Base-by-base conservation (phyloP, 352 stramenopile species). In the Globisporangium lucens region DNA sequence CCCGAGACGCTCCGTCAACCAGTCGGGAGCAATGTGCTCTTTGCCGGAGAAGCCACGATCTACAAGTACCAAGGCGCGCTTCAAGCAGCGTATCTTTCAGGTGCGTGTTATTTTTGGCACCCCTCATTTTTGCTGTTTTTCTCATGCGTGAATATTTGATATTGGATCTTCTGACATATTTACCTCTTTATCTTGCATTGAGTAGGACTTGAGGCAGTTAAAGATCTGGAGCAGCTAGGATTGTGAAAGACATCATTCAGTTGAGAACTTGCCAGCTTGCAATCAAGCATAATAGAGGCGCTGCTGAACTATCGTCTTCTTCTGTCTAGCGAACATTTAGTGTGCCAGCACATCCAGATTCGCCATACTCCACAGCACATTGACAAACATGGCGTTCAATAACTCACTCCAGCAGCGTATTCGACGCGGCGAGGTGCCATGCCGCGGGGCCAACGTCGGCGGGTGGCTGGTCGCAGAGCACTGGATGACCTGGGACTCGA, bases 381-480 rank as follows among this genome's bases (percentile, higher is more conserved):
- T 8, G 51, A n/a, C 13, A 49, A 22, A 4, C 36, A 78, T 78
- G 69, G 66, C 63, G 30, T 56, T 10, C 17, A 12, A 20, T 55
- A 20, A 66, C 47, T 69, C 61, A 36, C 52, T 72, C 6, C 74
- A 78, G 29, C 51, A 67, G 27, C 67, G 63, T 10, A 72, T 87
- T 52, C 76, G 76, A 3, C 65, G 71, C 17, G 78, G 78, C 24
- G 71, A 82, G 33, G 51, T 84, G 2, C 69, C 75, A 12, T 82
- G 71, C 63, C 79, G 84, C 7, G 90, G 89, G 4, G 78, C 90
- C 12, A 97, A 97, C 69, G 74, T 96, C 30, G 90, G 89, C 9
- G 88, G 90, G 29, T 97, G 90, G 90, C 77, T 96, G 6, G 72
- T 97, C 1, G 67, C 85, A 33, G 90, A 97, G 74, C 74, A 85